Conservation (phyloP, 352 stramenopile species). For the Phytophthora kernoviae region DNA sequence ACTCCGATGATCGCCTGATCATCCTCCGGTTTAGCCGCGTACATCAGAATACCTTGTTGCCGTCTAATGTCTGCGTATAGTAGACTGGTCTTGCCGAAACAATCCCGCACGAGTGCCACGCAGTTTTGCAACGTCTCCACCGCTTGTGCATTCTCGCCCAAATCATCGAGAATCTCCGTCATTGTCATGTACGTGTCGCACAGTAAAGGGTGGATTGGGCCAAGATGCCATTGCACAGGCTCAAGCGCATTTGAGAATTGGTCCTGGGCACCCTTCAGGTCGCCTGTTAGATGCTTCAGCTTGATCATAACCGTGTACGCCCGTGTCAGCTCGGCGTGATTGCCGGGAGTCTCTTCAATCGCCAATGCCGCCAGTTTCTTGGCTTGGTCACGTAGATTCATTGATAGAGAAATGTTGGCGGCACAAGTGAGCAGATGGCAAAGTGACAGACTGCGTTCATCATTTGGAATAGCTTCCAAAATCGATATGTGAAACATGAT, state of each 20-base stretch:
- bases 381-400: constrained; percentile 26
- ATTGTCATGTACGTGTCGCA: constrained; percentile 55
- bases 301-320: constrained; percentile 45
- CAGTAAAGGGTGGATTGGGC: constrained; percentile 38
- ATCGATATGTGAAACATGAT: constrained; percentile 55
- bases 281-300: constrained; percentile 20
- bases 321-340: constrained; percentile 30
- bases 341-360: constrained; percentile 37
- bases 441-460: constrained; percentile 38
- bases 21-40: constrained; percentile 8
- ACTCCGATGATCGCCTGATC: constrained; percentile 47
- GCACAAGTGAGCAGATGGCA: constrained; percentile 44
- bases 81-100: constrained; percentile 51
- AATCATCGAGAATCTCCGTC: constrained; percentile 39
- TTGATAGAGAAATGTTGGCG: constrained; percentile 44
- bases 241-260: constrained; percentile 41
- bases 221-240: constrained; percentile 49
- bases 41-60: constrained; percentile 47
- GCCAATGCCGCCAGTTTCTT: constrained; percentile 37
- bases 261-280: constrained; percentile 20
- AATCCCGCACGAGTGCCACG: constrained; percentile 38
- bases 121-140: constrained; percentile 31
- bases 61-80: constrained; percentile 54
- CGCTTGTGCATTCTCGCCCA: constrained; percentile 30
- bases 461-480: constrained; percentile 29